These are phyloP conservation scores for Entrophospora sp. DNA, from an alignment of 192 early-diverging fungal species.

Conservation along the genomic window DNA sequence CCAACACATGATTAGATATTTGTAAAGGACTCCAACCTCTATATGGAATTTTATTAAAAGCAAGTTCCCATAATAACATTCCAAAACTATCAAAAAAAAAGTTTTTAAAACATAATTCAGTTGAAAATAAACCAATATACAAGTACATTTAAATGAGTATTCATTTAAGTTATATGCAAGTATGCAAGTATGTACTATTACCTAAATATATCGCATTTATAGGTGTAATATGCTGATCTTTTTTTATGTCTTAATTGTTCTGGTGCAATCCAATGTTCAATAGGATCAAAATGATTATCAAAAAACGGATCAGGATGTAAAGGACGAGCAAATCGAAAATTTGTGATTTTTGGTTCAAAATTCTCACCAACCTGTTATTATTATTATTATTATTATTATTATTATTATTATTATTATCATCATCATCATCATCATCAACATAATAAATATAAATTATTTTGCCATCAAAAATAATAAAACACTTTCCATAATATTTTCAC, in stretches of 20 bases:
- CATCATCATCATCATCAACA: not conserved
- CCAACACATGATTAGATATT: slow-evolving; percentile 8
- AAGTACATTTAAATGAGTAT: not conserved
- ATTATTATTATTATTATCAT: not conserved
- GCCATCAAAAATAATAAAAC: not conserved
- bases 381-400: not conserved
- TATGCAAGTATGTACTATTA: too few species aligned
- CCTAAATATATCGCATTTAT: slow-evolving; percentile 18
- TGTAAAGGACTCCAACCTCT: not conserved
- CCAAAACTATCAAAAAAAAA: slow-evolving; percentile 3
- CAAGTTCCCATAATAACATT: slow-evolving; percentile 10
- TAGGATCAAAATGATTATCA: not conserved
- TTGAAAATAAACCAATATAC: not conserved
- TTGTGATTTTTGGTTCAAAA: slow-evolving; percentile 4
- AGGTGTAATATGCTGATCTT: not conserved
- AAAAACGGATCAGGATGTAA: not conserved
- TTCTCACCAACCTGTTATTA: not conserved
- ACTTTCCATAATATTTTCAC: slow-evolving; percentile 11
- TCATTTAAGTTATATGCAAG: too few species aligned
- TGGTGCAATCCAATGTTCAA: slow-evolving; percentile 11
- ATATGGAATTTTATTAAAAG: slow-evolving; percentile 1
- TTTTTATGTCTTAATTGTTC: not conserved
- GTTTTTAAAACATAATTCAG: not conserved
- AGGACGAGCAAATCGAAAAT: not conserved
- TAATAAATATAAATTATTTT: not conserved